Base-by-base conservation (phyloP, 75 land plant species). In the Selaginella moellendorffii region DNA sequence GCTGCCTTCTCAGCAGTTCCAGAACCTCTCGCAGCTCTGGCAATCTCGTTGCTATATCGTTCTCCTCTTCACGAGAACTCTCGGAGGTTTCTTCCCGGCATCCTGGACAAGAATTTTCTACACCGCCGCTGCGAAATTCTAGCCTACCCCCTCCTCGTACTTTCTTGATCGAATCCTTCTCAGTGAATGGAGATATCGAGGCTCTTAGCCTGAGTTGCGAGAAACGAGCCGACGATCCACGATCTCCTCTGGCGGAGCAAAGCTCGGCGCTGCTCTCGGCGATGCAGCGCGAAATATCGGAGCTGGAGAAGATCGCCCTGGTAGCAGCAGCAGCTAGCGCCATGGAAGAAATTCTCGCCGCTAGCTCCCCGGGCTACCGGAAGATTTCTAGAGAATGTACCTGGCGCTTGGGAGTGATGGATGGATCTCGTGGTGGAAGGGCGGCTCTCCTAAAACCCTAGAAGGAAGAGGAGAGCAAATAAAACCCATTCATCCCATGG, bases 1-100 rank as follows among this genome's bases (percentile, higher is more conserved):
- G 56, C 65, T 77, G 68, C 10, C 72, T 46, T 59, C 68, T 69
- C 56, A 95, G 68, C 2, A 80, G 74, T n/a, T 68, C 63, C 2
- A 95, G 75, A 64, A 95, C 51, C 63, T 75, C 81, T 68, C 78
- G 69, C 10, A 95, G 76, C 75, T 86, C 97, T 0, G 98, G 98
- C 24, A 93, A 60, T 60, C 85, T 83, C 27, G 76, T 30, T 0
- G 83, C 82, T n/a, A 95, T 86, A 27, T 95, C 97, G 30, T 86
- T 65, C 51, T 69, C 63, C 54, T 74, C 65, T 28, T 61, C 54
- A 24, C 46, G 5, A 36, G 14, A 27, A 5, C 9, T 19, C 17
- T 60, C 28, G 52, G 61, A 56, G 24, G 21, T 26, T 70, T 20
- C 56, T 20, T 5, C 54, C 17, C 24, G 25, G 31, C 69, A 68